Base-by-base conservation (phyloP, 108 stramenopile species). In the Thalassiosira profunda region DNA sequence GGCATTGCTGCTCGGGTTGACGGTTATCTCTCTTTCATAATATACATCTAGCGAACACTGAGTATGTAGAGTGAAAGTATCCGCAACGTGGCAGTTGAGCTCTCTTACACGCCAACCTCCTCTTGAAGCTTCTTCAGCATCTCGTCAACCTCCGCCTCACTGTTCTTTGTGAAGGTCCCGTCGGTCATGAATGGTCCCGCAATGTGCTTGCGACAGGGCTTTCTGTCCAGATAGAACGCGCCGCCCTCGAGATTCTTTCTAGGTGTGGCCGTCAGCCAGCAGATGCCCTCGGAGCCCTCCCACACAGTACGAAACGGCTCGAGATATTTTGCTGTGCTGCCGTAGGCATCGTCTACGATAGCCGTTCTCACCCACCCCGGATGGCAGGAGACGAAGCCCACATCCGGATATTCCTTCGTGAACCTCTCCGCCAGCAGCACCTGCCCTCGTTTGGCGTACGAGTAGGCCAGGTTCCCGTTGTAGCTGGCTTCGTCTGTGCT, bases 241-340 rank as follows among this genome's bases (percentile, higher is more conserved):
- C 97, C 97, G 49, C 64, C 58, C 55, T 87, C 78, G 12, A 98
- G 30, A 41, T 89, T 76, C 11, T 68, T 64, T 21, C 54, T 57
- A 5, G 81, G 46, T 12, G 89, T 74, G 8, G 63, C 61, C 63
- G 79, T 82, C 30, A 98, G 55, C 94, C 93, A 98, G 12, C 82
- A 72, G 29, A 95, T 92, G 18, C 96, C 97, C 77, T 98, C 97
- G 0, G 97, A 79, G 20, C 97, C 97, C 72, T 98, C 80, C 97
- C 97, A 98, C 3, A 77, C 36, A 0, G 61, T 86, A 51, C 97
- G 69, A 74, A 98, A 67, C 8, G 97, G 97, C 46, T 96, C 77
- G 14, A 98, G 73, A 64, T 84, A 90, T 66, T 90, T 90, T 46
- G 87, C 84, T 23, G 74, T 47, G 9, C 79, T 72, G 11, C 95